Base-by-base conservation (phyloP, 2,329 filamentous ascomycete genomes). In the Waltergamsia citrina region DNA sequence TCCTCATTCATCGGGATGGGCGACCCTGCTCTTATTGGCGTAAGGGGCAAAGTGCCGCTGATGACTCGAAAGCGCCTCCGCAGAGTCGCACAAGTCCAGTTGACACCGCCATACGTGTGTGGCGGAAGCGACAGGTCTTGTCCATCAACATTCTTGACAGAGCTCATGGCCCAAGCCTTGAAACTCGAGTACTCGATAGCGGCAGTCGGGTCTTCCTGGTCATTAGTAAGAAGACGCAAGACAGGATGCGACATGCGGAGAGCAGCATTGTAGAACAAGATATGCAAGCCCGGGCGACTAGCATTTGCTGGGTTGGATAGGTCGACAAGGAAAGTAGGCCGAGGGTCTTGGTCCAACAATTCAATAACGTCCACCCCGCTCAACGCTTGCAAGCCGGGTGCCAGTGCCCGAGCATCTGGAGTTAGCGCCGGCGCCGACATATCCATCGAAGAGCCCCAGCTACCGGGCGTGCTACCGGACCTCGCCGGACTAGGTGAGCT, bases 261-360 rank as follows among this genome's bases (percentile, higher is more conserved):
- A 4, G 81, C 71, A 8, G 69, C 63, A 50, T 90, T 92, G 20
- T 72, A 70, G 50, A 82, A 88, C 0, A 85, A 44, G 7, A 85
- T 66, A 20, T 71, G 66, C 24, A 88, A 54, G 2, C 64, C 63
- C 0, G 68, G 67, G 2, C 67, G 60, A 16, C 57, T 60, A 30
- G 63, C 66, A 43, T 78, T 79, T n/a, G 59, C 53, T 2, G 64
- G 53, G 45, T 80, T 74, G 7, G 64, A 62, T 33, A 84, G 57
- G 46, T 90, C 83, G 22, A 90, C 64, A 27, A 90, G 69, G 46
- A 90, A 85, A 0, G 81, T 84, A 3, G 83, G 85, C 30, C 85
- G 66, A 32, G 81, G 74, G 50, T 92, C 85, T 43, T 82, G 73
- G 48, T 90, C 83, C 26, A 92, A 56, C 25, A 90, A 60, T 52